phyloP scores from a whole-genome alignment of 305 asterid species.

The Plantago rigida region DNA sequence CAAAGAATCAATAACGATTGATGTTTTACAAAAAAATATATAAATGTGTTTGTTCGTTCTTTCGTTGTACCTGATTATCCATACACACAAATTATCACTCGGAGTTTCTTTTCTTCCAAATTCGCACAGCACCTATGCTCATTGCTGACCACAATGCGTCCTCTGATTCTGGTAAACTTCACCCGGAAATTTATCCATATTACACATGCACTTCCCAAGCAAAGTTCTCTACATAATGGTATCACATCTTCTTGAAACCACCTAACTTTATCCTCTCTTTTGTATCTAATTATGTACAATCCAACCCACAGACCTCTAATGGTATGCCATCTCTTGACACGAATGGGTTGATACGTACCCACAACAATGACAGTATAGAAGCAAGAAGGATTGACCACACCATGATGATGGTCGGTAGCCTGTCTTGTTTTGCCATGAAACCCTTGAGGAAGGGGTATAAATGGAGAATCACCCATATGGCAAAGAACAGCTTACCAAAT shows the following conservation, averaged over 20 bases:
- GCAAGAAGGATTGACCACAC: slow-evolving; percentile 55
- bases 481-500: slow-evolving; percentile 43
- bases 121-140: slow-evolving; percentile 4
- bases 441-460: slow-evolving; percentile 60
- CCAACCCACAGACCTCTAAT: slow-evolving; percentile 51
- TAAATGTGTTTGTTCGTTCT: background rate
- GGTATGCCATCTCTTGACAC: slow-evolving; percentile 34
- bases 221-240: slow-evolving; percentile 9
- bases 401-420: slow-evolving; percentile 42
- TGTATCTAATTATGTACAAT: slow-evolving; percentile 31
- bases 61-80: slow-evolving; percentile 5
- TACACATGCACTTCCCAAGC: slow-evolving; percentile 4
- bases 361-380: slow-evolving; percentile 45
- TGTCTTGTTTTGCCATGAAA: slow-evolving; percentile 40
- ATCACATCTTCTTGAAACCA: slow-evolving; percentile 1
- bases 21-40: slow-evolving; percentile 12
- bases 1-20: slow-evolving; percentile 4
- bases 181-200: slow-evolving; percentile 5
- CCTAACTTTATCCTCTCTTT: background rate
- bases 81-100: slow-evolving; percentile 6
- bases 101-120: background rate
- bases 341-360: slow-evolving; percentile 51
- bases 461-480: slow-evolving; percentile 52
- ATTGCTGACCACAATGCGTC: slow-evolving; percentile 11
- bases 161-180: background rate